A percentile compares a stretch with the other conserved stretches of the same genome.
phyloP scores from a whole-genome alignment of 768 basidiomycete species.

The Psilocybe subaeruginosa region DNA sequence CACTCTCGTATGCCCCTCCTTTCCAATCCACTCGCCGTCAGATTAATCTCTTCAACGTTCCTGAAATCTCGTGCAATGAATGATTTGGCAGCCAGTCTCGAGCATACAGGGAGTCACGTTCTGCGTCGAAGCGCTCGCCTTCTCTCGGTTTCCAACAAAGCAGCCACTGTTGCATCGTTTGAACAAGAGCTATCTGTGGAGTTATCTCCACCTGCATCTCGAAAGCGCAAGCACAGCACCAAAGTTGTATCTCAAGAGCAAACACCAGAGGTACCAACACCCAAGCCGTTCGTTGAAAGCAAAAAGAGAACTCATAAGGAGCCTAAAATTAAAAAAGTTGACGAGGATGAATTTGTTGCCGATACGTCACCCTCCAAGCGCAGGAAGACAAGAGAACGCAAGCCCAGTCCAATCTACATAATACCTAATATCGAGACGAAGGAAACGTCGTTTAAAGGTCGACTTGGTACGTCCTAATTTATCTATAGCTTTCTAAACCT shows the following conservation, averaged over 20 bases:
- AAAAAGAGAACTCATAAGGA: background rate
- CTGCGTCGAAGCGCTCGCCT: constrained; percentile 7
- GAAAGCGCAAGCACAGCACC: background rate
- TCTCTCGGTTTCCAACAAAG: background rate
- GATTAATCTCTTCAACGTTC: background rate
- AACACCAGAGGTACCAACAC: background rate
- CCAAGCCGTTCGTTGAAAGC: background rate
- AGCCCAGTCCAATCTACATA: constrained; percentile 55
- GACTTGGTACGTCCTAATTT: constrained; percentile 42
- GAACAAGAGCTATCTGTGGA: background rate
- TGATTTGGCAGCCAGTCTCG: background rate
- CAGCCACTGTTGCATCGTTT: background rate
- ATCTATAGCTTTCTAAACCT: background rate
- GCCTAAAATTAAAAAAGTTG: background rate
- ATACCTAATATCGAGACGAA: constrained; percentile 75
- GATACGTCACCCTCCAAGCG: background rate
- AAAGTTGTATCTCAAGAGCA: background rate
- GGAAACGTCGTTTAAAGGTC: constrained; percentile 71
- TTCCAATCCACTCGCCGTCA: background rate
- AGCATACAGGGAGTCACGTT: background rate
- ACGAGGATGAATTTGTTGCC: background rate
- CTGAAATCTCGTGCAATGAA: background rate
- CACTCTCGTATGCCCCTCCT: background rate
- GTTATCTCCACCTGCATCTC: background rate
- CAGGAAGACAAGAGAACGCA: constrained; percentile 1